Evolutionary conservation across 163 green algal genomes (phyloP).

Genomic region (Scenedesmus sp.): DNA sequence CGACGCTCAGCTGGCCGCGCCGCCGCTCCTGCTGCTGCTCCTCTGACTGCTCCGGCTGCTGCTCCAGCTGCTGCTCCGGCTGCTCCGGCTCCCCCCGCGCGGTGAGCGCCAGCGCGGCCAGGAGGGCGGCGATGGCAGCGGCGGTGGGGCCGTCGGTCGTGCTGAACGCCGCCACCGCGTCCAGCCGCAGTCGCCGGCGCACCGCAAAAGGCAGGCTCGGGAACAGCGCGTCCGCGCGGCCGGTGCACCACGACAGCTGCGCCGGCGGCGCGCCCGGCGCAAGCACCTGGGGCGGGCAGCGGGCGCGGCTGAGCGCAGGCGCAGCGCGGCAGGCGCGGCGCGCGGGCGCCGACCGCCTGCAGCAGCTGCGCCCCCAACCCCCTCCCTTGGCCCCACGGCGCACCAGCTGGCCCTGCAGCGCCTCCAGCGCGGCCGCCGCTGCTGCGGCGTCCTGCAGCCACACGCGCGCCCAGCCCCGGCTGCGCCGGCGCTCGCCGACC

Average conservation of each 20-base stretch:
- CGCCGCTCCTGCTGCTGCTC: neutral
- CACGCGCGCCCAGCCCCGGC: constrained; percentile 14
- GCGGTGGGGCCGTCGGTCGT: constrained; percentile 32
- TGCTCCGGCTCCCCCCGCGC: constrained; percentile 4
- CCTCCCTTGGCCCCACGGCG: neutral
- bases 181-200: constrained; percentile 9
- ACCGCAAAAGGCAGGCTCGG: neutral
- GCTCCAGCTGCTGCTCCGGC: neutral
- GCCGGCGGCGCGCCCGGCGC: neutral
- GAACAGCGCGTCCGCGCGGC: constrained; percentile 33
- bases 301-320: too few species aligned
- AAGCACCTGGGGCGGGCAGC: neutral
- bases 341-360: too few species aligned
- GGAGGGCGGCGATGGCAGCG: constrained; percentile 17
- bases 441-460: neutral
- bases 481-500: neutral
- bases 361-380: neutral
- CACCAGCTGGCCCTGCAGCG: constrained; percentile 18
- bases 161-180: constrained; percentile 28
- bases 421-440: constrained; percentile 2
- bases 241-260: neutral
- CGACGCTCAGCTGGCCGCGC: constrained; percentile 1
- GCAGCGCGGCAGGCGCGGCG: too few species aligned
- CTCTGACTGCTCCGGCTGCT: neutral
- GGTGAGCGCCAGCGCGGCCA: constrained; percentile 3